Evolutionary conservation across 441 rosid genomes (phyloP).

Genomic region (Hypseocharis bilobata): DNA sequence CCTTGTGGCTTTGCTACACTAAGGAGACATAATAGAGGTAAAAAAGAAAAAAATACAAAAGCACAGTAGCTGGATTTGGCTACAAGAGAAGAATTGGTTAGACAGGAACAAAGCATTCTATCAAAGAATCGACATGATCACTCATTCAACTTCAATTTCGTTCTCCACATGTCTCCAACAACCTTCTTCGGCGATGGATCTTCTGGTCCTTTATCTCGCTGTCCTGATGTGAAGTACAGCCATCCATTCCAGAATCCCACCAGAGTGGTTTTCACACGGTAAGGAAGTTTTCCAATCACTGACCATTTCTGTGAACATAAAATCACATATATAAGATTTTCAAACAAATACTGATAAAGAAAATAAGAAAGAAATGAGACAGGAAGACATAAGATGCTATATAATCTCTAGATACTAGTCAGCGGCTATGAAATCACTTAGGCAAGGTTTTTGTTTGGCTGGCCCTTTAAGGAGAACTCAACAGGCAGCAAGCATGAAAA

Average conservation of each 20-base stretch:
- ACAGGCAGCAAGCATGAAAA: too few species aligned
- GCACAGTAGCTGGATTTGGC: neutral
- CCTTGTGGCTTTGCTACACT: neutral
- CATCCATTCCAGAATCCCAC: slow-evolving; percentile 76
- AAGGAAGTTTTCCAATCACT: slow-evolving; percentile 74
- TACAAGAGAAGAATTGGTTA: neutral
- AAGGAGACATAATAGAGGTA: neutral
- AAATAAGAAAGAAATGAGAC: neutral
- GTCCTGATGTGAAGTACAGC: slow-evolving; percentile 87
- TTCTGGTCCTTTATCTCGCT: slow-evolving; percentile 76
- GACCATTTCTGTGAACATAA: slow-evolving; percentile 67
- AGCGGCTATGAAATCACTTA: too few species aligned
- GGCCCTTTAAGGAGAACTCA: too few species aligned
- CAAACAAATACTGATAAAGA: neutral
- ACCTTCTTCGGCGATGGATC: slow-evolving; percentile 80
- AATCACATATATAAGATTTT: neutral
- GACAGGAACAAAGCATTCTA: slow-evolving; percentile 1
- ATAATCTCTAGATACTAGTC: too few species aligned
- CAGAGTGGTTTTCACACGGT: slow-evolving; percentile 76
- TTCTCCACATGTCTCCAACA: slow-evolving; percentile 79
- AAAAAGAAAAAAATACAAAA: neutral
- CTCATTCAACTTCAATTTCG: slow-evolving; percentile 50
- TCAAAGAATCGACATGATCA: slow-evolving; percentile 18
- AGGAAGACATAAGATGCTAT: too few species aligned
- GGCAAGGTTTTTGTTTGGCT: neutral